Percentiles rank a stretch among this genome's conserved stretches.
These are phyloP conservation scores for Naumovozyma dairenensis DNA, from an alignment of 805 yeast species.

Conservation along the genomic window DNA sequence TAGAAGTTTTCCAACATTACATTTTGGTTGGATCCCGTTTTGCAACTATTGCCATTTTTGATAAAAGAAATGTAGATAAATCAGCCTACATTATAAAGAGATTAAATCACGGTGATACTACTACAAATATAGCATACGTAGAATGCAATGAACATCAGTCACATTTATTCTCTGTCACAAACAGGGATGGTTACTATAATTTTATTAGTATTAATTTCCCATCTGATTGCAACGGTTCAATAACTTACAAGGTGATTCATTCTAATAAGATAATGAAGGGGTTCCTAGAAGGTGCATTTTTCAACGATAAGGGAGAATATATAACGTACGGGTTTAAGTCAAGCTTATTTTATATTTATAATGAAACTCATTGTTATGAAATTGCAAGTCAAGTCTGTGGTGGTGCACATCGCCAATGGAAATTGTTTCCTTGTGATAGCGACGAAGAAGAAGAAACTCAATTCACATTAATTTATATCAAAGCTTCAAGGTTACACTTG, in stretches of 20 bases:
- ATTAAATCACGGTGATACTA: slow-evolving; percentile 56
- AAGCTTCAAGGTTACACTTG: slow-evolving; percentile 40
- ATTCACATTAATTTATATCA: slow-evolving; percentile 48
- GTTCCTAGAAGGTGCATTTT: slow-evolving; percentile 65
- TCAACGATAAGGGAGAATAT: slow-evolving; percentile 36
- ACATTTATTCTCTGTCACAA: slow-evolving; percentile 37
- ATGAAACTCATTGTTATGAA: slow-evolving; percentile 68
- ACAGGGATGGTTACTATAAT: slow-evolving; percentile 58
- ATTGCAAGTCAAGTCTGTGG: slow-evolving; percentile 69
- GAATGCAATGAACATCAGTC: slow-evolving; percentile 17
- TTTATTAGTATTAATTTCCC: slow-evolving; percentile 28
- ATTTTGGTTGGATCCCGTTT: slow-evolving; percentile 63
- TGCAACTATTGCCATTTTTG: slow-evolving; percentile 53
- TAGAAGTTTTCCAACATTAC: slow-evolving; percentile 35
- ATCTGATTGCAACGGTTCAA: neutral
- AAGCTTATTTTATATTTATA: slow-evolving; percentile 67
- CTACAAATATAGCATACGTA: slow-evolving; percentile 43
- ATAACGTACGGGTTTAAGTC: slow-evolving; percentile 77
- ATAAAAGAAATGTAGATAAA: slow-evolving; percentile 23
- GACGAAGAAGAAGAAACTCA: slow-evolving; percentile 14
- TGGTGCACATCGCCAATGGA: slow-evolving; percentile 86
- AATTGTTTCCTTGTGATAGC: slow-evolving; percentile 32
- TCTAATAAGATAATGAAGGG: slow-evolving; percentile 65
- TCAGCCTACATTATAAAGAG: slow-evolving; percentile 32
- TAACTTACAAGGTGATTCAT: slow-evolving; percentile 31